Base-by-base conservation (phyloP, 148 eudicot species). In the Rhododendron kiyosumense region DNA sequence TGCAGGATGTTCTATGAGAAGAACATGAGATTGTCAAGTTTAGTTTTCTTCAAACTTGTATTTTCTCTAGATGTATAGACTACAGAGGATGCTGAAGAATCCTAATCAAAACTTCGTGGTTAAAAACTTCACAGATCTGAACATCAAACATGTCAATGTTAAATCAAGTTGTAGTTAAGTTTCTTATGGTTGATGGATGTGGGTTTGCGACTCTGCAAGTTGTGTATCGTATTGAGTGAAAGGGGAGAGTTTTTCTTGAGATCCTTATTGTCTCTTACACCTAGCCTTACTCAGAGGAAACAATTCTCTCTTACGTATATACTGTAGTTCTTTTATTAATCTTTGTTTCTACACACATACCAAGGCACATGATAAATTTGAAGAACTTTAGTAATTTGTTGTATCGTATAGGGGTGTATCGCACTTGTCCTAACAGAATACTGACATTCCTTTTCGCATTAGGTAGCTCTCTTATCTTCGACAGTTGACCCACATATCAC, bases 381-480 rank as follows among this genome's bases (percentile, higher is more conserved):
- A 41, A 24, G 8, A 48, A 26, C 63, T 65, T 69, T 63, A 61
- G 13, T 61, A 57, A 41, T 85, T 54, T 85, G n/a, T 30, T n/a
- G 28, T 3, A 26, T 78, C 76, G 26, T 48, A 36, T 54, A 8
- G 11, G 12, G 12, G 54, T 28, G 14, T 18, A 17, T 5, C 13
- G 12, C 54, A 43, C 3, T 15, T 63, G 17, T 49, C 20, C 71
- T 77, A 17, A 15, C 41, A 22, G 80, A 65, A 48, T 78, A 65
- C 26, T 87, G 7, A 51, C 51, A 24, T 76, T 51, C 20, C 41
- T 67, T 67, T 51, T 34, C 67, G 28, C 79, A 45, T 84, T 86
- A 97, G 99, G 95, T 97, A 85, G 92, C 95, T 90, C 90, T 87
- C 63, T 89, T 97, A 82, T 93, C 98, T 81, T 86, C 92, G 46